These are phyloP conservation scores for Erythrophleum ivorense DNA, from an alignment of 331 rosid genomes.

Conservation along the genomic window DNA sequence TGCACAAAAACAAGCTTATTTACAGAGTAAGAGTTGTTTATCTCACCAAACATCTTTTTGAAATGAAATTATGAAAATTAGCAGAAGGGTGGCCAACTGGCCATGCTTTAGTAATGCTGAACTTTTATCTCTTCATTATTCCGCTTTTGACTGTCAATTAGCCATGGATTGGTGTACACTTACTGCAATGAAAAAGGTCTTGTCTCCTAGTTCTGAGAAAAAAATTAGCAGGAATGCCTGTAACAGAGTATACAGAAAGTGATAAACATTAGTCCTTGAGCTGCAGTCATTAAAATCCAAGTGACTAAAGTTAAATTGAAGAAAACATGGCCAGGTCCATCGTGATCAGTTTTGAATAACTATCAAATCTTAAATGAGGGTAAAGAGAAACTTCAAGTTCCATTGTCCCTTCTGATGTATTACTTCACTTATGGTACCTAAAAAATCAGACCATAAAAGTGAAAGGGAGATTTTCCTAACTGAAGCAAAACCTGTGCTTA, in stretches of 20 bases:
- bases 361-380: slow-evolving; percentile 21
- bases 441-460: slow-evolving; percentile 48
- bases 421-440: not conserved
- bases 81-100: not conserved
- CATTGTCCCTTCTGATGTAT: slow-evolving; percentile 11
- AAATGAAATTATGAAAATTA: slow-evolving; percentile 21
- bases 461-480: slow-evolving; percentile 96
- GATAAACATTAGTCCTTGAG: slow-evolving; percentile 31
- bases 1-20: slow-evolving; percentile 14
- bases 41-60: not conserved
- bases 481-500: slow-evolving; percentile 99
- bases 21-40: not conserved
- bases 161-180: slow-evolving; percentile 41
- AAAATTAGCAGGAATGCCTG: slow-evolving; percentile 97
- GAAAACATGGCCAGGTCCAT: slow-evolving; percentile 1
- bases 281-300: slow-evolving; percentile 16
- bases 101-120: slow-evolving; percentile 8
- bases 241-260: slow-evolving; percentile 40
- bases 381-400: slow-evolving; percentile 30
- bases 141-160: slow-evolving; percentile 1
- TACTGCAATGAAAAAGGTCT: slow-evolving; percentile 98
- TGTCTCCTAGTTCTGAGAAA: slow-evolving; percentile 97
- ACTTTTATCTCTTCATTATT: slow-evolving; percentile 1
- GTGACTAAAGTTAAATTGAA: slow-evolving; percentile 8
- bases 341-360: not conserved